phyloP scores from a whole-genome alignment of 139 green algal species.

The Spirogloea muscicola region DNA sequence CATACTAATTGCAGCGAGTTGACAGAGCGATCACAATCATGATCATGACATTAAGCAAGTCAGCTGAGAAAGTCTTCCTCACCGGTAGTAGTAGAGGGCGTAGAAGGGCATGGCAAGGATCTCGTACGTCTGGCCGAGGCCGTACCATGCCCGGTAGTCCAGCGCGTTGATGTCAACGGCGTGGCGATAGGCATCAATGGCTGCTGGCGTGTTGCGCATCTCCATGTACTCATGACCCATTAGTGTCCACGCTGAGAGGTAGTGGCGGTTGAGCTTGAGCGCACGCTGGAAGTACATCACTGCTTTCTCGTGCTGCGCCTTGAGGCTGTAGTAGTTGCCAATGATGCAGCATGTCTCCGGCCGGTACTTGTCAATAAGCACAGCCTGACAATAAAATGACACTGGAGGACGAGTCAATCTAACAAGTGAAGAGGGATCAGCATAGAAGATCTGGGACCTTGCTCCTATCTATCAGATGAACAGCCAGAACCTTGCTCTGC shows the following conservation, averaged over 20 bases:
- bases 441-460: too few relatives aligned
- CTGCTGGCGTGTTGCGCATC: slow-evolving; percentile 88
- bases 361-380: slow-evolving; percentile 79
- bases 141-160: slow-evolving; percentile 97
- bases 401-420: too few relatives aligned
- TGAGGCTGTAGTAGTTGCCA: slow-evolving; percentile 97
- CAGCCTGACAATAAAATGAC: slow-evolving; percentile 37
- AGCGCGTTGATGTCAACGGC: slow-evolving; percentile 70
- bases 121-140: slow-evolving; percentile 96
- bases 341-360: slow-evolving; percentile 87
- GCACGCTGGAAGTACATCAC: slow-evolving; percentile 88
- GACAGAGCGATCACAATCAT: too few relatives aligned
- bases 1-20: too few relatives aligned
- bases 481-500: too few relatives aligned
- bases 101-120: slow-evolving; percentile 86
- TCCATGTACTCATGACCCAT: slow-evolving; percentile 98
- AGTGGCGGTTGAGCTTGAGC: slow-evolving; percentile 78
- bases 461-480: too few relatives aligned
- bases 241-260: slow-evolving; percentile 92
- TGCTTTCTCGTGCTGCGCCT: slow-evolving; percentile 72
- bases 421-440: too few relatives aligned
- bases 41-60: too few relatives aligned
- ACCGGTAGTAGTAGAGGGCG: slow-evolving; percentile 81
- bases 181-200: slow-evolving; percentile 62
- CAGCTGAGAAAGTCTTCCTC: too few relatives aligned